Evolutionary conservation across 2,329 filamentous ascomycete species (phyloP), one percentile per base, ranked within the genome.

Genomic region (Alternaria atra): DNA sequence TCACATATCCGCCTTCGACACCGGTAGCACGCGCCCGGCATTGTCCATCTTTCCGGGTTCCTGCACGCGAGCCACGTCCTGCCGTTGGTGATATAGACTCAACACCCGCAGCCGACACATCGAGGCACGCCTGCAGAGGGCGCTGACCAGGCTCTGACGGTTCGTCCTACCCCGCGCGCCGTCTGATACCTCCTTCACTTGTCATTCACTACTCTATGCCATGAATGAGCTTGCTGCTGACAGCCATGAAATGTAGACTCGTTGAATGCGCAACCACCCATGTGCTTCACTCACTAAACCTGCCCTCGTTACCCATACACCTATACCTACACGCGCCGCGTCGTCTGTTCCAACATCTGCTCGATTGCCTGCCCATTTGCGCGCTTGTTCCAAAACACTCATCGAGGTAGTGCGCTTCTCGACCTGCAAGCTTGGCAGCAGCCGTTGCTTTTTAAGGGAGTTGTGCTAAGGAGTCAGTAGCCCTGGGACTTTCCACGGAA

Each of bases 161-260:
- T 78, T 76, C 68, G 75, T 78, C 73, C 74, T 56, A 77, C 75
- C 67, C 65, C 54, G 55, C 64, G 58, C 61, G 59, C 67, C 63
- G 54, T 69, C 66, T 68, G 70, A 67, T 66, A 37, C 46, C 46
- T 65, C 64, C 51, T 60, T 64, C 52, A 50, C 60, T 52, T 54
- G 55, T 53, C 42, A 47, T 51, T 51, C 56, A 54, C 50, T 37
- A 46, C 54, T 56, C 52, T 59, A 61, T 53, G 61, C 37, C 50
- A 60, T 58, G 52, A 53, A 51, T 61, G 53, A 52, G 42, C 29
- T 40, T 27, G 60, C 74, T 76, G 70, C 75, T 77, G 69, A 77
- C 74, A 65, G 68, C 55, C 58, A 77, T 77, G 74, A 69, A 65
- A 72, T 67, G 69, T 60, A 74, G 68, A 61, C 66, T 59, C 55